These are phyloP conservation scores for Aspergillus biplanus DNA, from an alignment of 495 filamentous ascomycete genomes.

Conservation along the genomic window DNA sequence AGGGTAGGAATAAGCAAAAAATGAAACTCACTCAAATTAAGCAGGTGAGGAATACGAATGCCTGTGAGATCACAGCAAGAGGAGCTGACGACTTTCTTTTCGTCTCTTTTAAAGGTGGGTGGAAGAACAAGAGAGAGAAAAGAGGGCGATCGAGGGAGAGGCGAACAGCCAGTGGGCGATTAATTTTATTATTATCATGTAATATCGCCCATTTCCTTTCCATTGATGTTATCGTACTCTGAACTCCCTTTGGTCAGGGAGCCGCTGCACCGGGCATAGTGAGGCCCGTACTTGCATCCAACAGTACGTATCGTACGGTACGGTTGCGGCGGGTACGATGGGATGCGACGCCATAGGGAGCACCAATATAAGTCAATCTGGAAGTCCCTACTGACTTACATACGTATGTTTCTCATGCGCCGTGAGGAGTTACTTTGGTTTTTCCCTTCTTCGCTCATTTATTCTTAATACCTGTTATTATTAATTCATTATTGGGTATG, in stretches of 20 bases:
- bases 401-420: conserved; percentile 10
- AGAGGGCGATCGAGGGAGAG: conserved; percentile 8
- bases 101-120: neutral
- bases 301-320: conserved; percentile 27
- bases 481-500: conserved; percentile 3
- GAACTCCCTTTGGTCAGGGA: conserved; percentile 23
- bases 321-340: conserved; percentile 15
- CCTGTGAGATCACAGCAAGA: too few relatives aligned
- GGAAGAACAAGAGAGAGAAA: conserved; percentile 6
- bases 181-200: conserved; percentile 32
- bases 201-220: conserved; percentile 7
- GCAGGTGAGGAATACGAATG: neutral
- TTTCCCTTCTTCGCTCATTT: conserved; percentile 4
- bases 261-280: conserved; percentile 25
- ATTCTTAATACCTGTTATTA: neutral
- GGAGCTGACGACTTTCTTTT: neutral
- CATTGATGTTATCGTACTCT: conserved; percentile 24
- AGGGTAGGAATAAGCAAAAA: conserved; percentile 12
- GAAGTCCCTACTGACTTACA: neutral
- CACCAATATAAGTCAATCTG: too few relatives aligned
- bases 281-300: conserved; percentile 19
- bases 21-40: neutral
- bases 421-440: conserved; percentile 13
- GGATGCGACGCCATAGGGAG: conserved; percentile 5
- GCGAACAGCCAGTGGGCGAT: conserved; percentile 33